phyloP scores from a whole-genome alignment of 2,329 filamentous ascomycete species.

The Macrophomina phaseolina region DNA sequence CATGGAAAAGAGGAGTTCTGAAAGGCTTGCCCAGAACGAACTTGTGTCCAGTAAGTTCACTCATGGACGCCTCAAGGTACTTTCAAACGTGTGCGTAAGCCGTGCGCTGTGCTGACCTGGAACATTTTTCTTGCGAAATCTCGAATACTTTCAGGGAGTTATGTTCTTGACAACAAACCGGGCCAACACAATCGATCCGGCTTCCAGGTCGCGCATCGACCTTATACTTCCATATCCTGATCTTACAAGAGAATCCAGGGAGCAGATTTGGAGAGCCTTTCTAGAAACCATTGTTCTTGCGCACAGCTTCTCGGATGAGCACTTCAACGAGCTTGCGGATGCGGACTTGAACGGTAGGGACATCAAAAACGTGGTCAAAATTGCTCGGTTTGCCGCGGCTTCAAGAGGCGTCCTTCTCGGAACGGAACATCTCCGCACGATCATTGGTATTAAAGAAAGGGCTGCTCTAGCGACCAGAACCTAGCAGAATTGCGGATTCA shows the following conservation, averaged over 20 bases:
- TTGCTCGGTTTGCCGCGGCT: neutral
- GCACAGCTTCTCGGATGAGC: neutral
- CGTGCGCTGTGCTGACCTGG: neutral
- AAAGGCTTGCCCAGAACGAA: constrained; percentile 38
- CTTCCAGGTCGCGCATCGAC: constrained; percentile 38
- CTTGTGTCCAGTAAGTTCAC: constrained; percentile 32
- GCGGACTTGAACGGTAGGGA: constrained; percentile 7
- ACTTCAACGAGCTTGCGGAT: neutral
- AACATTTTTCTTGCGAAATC: neutral
- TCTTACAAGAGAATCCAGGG: constrained; percentile 31
- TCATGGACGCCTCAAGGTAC: too few relatives aligned
- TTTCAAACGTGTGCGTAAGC: too few relatives aligned
- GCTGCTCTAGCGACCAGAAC: too few relatives aligned
- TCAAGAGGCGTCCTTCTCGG: neutral
- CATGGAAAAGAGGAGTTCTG: constrained; percentile 35
- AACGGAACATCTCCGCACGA: neutral
- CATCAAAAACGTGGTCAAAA: constrained; percentile 11
- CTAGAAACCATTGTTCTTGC: neutral
- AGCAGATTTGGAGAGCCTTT: neutral
- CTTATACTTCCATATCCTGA: constrained; percentile 50
- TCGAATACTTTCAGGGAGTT: constrained; percentile 29
- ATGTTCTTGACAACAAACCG: constrained; percentile 42
- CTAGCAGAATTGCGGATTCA: too few relatives aligned
- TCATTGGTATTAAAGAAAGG: neutral
- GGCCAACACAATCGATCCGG: constrained; percentile 37